Percentiles rank a stretch among this genome's conserved stretches.
These are phyloP conservation scores for Monosporascus cannonballus DNA, from an alignment of 2,329 filamentous ascomycete genomes.

Conservation along the genomic window DNA sequence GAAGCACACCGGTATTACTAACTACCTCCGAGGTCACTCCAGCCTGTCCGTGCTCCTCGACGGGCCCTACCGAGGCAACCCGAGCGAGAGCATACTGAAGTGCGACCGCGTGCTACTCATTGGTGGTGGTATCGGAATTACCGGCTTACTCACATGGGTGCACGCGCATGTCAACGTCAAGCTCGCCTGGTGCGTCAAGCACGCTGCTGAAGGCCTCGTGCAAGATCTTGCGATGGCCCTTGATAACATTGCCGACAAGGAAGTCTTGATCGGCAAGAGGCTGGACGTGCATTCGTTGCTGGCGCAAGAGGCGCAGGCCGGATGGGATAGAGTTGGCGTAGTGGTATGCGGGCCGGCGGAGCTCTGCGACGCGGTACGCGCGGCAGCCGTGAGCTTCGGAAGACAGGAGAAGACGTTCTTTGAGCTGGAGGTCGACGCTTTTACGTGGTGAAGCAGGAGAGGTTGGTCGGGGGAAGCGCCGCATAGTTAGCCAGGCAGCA, in stretches of 20 bases:
- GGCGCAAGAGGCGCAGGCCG: slow-evolving; percentile 3
- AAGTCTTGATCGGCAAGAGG: slow-evolving; percentile 4
- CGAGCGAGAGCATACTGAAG: slow-evolving; percentile 1
- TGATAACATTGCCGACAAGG: slow-evolving; percentile 1
- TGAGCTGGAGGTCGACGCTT: slow-evolving; percentile 24
- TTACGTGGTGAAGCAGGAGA: slow-evolving; percentile 14
- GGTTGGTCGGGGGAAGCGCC: background rate
- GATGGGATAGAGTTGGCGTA: slow-evolving; percentile 7
- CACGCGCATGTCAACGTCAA: slow-evolving; percentile 5
- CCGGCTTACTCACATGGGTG: slow-evolving; percentile 4
- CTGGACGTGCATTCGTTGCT: slow-evolving; percentile 4
- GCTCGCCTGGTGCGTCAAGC: slow-evolving; percentile 6
- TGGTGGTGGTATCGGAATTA: slow-evolving; percentile 10
- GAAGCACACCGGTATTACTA: slow-evolving; percentile 4
- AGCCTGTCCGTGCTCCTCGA: slow-evolving; percentile 4
- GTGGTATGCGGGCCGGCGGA: slow-evolving; percentile 7
- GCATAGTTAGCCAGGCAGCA: background rate
- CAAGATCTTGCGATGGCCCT: slow-evolving; percentile 2
- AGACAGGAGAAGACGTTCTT: slow-evolving; percentile 10
- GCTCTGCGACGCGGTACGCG: slow-evolving; percentile 6
- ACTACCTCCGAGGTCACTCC: background rate
- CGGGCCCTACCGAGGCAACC: slow-evolving; percentile 6
- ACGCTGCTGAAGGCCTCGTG: background rate
- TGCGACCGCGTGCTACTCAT: slow-evolving; percentile 11
- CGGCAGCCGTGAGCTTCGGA: slow-evolving; percentile 3